Evolutionary conservation across 1,284 basidiomycete genomes (phyloP).

Genomic region (Paramarasmius palmivorus): DNA sequence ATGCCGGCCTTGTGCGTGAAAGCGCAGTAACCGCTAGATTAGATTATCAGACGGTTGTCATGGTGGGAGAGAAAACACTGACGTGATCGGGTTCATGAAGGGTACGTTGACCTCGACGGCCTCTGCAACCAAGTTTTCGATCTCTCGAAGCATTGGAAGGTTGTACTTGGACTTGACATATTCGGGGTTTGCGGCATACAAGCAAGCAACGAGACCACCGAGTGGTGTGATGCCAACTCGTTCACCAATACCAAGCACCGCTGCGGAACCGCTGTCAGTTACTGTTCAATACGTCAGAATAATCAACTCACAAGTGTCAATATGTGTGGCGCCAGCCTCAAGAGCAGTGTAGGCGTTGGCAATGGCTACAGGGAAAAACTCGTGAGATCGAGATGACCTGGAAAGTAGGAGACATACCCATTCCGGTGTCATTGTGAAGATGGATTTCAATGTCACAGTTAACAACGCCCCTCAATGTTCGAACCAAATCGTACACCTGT

Average conservation of each 20-base stretch:
- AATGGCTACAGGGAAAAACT: slow-evolving; percentile 62
- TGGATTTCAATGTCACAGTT: slow-evolving; percentile 98
- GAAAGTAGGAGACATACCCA: slow-evolving; percentile 48
- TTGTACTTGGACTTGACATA: slow-evolving; percentile 99
- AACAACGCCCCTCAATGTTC: slow-evolving; percentile 95
- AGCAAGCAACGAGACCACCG: slow-evolving; percentile 94
- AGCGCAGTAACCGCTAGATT: slow-evolving; percentile 88
- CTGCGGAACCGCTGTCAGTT: slow-evolving; percentile 30
- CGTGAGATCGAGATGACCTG: slow-evolving; percentile 8
- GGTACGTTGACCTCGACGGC: slow-evolving; percentile 98
- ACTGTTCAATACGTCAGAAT: neutral
- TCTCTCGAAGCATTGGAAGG: slow-evolving; percentile 94
- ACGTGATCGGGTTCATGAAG: slow-evolving; percentile 95
- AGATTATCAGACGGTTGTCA: slow-evolving; percentile 9
- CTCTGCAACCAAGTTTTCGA: slow-evolving; percentile 98
- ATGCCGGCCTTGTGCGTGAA: slow-evolving; percentile 99
- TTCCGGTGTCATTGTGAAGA: slow-evolving; percentile 98
- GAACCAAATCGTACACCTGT: slow-evolving; percentile 98
- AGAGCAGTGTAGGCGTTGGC: slow-evolving; percentile 99
- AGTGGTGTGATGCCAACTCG: slow-evolving; percentile 99
- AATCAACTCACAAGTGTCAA: slow-evolving; percentile 82
- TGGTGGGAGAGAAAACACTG: slow-evolving; percentile 26
- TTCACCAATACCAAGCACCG: slow-evolving; percentile 96
- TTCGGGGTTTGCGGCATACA: slow-evolving; percentile 95
- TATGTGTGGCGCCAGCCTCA: slow-evolving; percentile 98